Percentiles rank a stretch among this genome's conserved stretches.
Evolutionary conservation across 257 asterid genomes (phyloP).

Genomic region (Rhazya stricta): DNA sequence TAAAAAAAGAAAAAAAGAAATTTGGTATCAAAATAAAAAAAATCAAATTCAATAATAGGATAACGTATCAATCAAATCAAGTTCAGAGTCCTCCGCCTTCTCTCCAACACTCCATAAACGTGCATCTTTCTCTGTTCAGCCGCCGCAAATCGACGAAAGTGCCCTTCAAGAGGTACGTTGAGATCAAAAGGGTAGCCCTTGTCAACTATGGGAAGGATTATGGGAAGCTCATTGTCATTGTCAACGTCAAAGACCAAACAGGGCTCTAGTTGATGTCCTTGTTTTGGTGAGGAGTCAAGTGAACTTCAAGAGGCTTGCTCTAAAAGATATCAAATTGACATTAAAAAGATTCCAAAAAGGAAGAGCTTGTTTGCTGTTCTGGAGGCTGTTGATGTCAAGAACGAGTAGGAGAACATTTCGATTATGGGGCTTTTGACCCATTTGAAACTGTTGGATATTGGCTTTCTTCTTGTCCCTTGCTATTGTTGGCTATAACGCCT

Average conservation of each 20-base stretch:
- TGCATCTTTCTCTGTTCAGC: too few relatives aligned
- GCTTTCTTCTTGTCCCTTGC: too few relatives aligned
- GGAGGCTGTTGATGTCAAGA: slow-evolving; percentile 92
- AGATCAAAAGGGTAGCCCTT: slow-evolving; percentile 86
- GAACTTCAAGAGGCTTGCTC: slow-evolving; percentile 86
- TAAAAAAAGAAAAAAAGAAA: too few relatives aligned
- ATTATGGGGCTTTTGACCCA: too few relatives aligned
- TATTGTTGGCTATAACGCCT: too few relatives aligned
- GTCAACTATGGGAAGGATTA: slow-evolving; percentile 82
- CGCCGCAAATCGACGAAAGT: slow-evolving; percentile 9
- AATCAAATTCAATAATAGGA: too few relatives aligned
- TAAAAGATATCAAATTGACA: slow-evolving; percentile 80
- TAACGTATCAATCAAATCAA: too few relatives aligned
- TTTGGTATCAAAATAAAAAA: too few relatives aligned
- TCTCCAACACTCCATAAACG: neutral
- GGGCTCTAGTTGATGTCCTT: slow-evolving; percentile 89
- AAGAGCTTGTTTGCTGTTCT: slow-evolving; percentile 68
- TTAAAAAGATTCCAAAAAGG: slow-evolving; percentile 73
- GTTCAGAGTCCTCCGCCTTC: neutral
- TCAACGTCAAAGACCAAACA: slow-evolving; percentile 75
- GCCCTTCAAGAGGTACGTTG: slow-evolving; percentile 91
- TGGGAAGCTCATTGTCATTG: slow-evolving; percentile 79
- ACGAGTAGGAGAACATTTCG: slow-evolving; percentile 78
- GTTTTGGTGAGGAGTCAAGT: slow-evolving; percentile 82
- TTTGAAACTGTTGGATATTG: too few relatives aligned